These are phyloP conservation scores for Marasmius tenuissimus DNA, from an alignment of 1,284 basidiomycete genomes.

Conservation along the genomic window DNA sequence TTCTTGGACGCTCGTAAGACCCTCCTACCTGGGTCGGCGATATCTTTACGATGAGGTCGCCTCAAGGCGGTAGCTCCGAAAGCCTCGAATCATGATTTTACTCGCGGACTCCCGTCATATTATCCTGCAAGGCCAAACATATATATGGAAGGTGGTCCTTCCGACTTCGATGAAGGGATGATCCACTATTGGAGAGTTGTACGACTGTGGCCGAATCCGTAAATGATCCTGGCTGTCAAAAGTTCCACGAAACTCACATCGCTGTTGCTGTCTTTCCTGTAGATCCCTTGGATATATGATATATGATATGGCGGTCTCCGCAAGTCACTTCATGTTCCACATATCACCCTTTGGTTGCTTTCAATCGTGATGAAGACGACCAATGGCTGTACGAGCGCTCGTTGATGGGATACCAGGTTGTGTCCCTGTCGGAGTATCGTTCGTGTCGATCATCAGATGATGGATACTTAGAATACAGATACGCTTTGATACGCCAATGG, in stretches of 20 bases:
- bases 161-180: too few species aligned
- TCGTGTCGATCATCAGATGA: not conserved
- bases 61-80: too few species aligned
- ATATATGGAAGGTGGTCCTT: too few species aligned
- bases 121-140: too few species aligned
- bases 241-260: not conserved
- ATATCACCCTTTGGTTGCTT: not conserved
- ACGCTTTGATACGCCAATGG: not conserved
- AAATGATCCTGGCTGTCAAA: slow-evolving; percentile 1
- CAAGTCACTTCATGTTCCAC: not conserved
- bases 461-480: not conserved
- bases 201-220: not conserved
- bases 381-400: not conserved
- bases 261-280: not conserved
- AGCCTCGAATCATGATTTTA: too few species aligned
- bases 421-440: not conserved
- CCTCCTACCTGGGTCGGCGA: too few species aligned
- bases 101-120: too few species aligned
- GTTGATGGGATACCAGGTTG: not conserved
- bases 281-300: not conserved
- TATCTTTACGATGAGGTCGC: too few species aligned
- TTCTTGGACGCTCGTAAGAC: too few species aligned
- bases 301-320: not conserved
- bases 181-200: too few species aligned
- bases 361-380: not conserved